Conservation (phyloP, 2,329 filamentous ascomycete species). For the Penicillium sclerotigenum region DNA sequence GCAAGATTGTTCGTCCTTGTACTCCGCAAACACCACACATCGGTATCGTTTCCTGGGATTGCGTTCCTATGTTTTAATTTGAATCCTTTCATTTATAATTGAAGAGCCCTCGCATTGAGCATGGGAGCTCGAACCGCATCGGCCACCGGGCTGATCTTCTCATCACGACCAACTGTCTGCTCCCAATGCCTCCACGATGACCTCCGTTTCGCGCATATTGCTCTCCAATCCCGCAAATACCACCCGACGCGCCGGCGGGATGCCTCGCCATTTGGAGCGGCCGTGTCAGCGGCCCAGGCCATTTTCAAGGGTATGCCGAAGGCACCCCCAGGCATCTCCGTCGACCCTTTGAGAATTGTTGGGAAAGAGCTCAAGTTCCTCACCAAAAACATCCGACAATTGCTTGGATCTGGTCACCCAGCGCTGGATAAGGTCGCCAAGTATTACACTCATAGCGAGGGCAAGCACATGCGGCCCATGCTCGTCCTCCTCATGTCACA, state of each 20-base stretch:
- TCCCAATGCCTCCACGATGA: slow-evolving; percentile 42
- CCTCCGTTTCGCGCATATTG: slow-evolving; percentile 24
- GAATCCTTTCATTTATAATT: background rate
- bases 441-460: slow-evolving; percentile 95
- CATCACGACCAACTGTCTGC: slow-evolving; percentile 37
- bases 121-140: slow-evolving; percentile 41
- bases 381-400: slow-evolving; percentile 85
- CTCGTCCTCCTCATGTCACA: slow-evolving; percentile 95
- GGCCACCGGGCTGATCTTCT: slow-evolving; percentile 37
- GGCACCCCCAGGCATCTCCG: slow-evolving; percentile 57
- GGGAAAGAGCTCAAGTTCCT: slow-evolving; percentile 96
- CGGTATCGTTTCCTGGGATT: background rate
- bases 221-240: slow-evolving; percentile 37
- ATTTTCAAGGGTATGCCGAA: slow-evolving; percentile 45
- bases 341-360: slow-evolving; percentile 85
- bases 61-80: slow-evolving; percentile 11
- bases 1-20: slow-evolving; percentile 16
- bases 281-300: slow-evolving; percentile 53
- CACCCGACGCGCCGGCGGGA: slow-evolving; percentile 41
- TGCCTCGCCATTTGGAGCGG: slow-evolving; percentile 43
- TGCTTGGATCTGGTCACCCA: slow-evolving; percentile 92
- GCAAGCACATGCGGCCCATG: slow-evolving; percentile 92
- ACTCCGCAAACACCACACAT: slow-evolving; percentile 7
- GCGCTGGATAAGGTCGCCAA: slow-evolving; percentile 93
- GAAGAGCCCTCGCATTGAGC: slow-evolving; percentile 21